Base-by-base conservation (phyloP, 169 alveolate genomes). In the Plasmodium coatneyi region DNA sequence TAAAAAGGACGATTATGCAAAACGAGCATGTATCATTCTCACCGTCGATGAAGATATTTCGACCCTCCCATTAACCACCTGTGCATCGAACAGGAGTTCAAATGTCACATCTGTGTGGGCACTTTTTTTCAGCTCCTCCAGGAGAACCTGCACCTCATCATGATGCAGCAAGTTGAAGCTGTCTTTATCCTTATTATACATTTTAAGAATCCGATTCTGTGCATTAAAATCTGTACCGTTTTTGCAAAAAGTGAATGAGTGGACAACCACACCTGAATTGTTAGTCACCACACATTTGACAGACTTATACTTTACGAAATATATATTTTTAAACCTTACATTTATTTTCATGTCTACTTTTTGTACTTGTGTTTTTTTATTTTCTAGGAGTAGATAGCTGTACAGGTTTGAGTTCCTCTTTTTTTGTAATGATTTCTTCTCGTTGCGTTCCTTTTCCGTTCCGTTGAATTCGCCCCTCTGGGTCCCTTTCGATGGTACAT, bases 241-340 rank as follows among this genome's bases (percentile, higher is more conserved):
- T 86, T 86, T 86, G 41, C 71, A 34, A 86, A 86, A 86, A 10
- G 39, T 34, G n/a, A 72, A 86, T 25, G 93, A 52, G 19, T 86
- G 80, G 4, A 86, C 80, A 54, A 86, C 25, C 30, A 41, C 39
- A 34, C 93, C 93, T 12, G 93, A 86, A 36, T 76, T 86, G 28
- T 86, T 74, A 30, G 82, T 86, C 34, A 86, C 93, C 70, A 86
- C 84, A 86, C 93, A 86, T 86, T 86, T 86, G 16, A 86, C 80
- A 54, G 43, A 36, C 30, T 86, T 86, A 49, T 86, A 86, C 16
- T 86, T 86, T 32, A 78, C 84, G 66, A 86, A 86, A 14, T 86
- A 86, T 5, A 86, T 86, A 54, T 86, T 86, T 86, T 86, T 86
- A 34, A 86, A 54, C n/a, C 19, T 52, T 86, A 86, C 66, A 34